Evolutionary conservation across 148 eudicot species (phyloP), one percentile per base, ranked within the genome.

Genomic region (Nyssa sinensis): DNA sequence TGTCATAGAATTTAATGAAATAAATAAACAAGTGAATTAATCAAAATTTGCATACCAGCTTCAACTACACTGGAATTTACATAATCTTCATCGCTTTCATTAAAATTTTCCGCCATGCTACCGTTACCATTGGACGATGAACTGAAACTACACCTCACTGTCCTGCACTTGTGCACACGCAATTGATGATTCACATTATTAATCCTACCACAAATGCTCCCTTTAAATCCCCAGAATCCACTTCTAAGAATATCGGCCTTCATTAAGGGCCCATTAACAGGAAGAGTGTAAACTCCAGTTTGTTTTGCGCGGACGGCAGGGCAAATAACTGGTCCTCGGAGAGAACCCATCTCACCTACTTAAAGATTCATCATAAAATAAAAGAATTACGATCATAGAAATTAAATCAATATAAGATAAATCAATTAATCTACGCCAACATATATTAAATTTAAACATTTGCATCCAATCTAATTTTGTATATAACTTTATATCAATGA

Each of bases 71-170:
- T 92, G 25, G 91, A 90, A 73, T 92, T 85, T 65, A 94, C 88
- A 80, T 90, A 94, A 84, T 94, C 97, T 68, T 85, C 89, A 57
- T 90, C 96, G 58, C 78, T 87, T 69, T 92, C 97, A 63, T 76
- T 84, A 49, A 83, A 94, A 74, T 86, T 92, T 59, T 84, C 98
- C 1, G 98, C 97, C 90, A 81, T 94, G 82, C 93, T 88, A 67
- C 93, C 97, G 75, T 83, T 88, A 53, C 17, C 17, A 44, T 90
- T 80, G 35, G 98, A 91, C 1, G 97, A 94, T 10, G 98, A 91
- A 78, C 96, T 92, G 76, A 79, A 92, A 69, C 87, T 85, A 77
- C 96, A 86, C 19, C 57, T 70, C 73, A 90, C 84, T 32, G 66
- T 77, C 66, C 79, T 81, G 81, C 70, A 68, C 73, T 83, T 83